A percentile compares a stretch with the other conserved stretches of the same genome.
These are phyloP conservation scores for Apiotrichum brassicae DNA, from an alignment of 1,284 basidiomycete species.

Conservation along the genomic window DNA sequence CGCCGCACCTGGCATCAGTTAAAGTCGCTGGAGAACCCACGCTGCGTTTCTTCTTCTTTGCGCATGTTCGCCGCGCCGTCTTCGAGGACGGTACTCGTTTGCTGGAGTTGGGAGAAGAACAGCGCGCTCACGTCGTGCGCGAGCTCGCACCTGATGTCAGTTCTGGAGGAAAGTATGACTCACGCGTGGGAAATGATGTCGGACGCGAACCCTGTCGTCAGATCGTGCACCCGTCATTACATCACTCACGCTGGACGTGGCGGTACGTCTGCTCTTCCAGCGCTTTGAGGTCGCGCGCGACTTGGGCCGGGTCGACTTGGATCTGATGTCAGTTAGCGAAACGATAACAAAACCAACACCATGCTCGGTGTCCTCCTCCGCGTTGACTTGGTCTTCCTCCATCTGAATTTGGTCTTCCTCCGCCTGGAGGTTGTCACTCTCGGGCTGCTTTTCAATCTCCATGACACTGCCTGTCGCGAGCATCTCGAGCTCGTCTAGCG, in stretches of 20 bases:
- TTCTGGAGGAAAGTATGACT: not conserved
- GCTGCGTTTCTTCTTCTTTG: slow-evolving; percentile 25
- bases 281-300: not conserved
- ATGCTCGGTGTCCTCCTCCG: too few relatives aligned
- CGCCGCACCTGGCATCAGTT: too few relatives aligned
- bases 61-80: slow-evolving; percentile 19
- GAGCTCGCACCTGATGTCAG: slow-evolving; percentile 2
- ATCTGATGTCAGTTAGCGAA: too few relatives aligned
- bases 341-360: too few relatives aligned
- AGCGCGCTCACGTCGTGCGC: slow-evolving; percentile 17
- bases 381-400: too few relatives aligned
- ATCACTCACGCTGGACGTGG: slow-evolving; percentile 21
- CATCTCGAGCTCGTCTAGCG: too few relatives aligned
- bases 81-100: slow-evolving; percentile 15
- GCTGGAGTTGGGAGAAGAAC: slow-evolving; percentile 15
- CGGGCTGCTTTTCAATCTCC: too few relatives aligned
- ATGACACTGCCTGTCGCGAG: too few relatives aligned
- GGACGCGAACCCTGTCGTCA: slow-evolving; percentile 3
- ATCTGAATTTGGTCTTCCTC: too few relatives aligned
- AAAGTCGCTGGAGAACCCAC: slow-evolving; percentile 15
- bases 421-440: too few relatives aligned
- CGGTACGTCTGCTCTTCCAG: slow-evolving; percentile 21
- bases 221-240: not conserved
- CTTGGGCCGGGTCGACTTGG: too few relatives aligned
- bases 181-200: slow-evolving; percentile 1